Conservation (phyloP, 2,329 filamentous ascomycete genomes). For the Aspergillus hiratsukae region DNA sequence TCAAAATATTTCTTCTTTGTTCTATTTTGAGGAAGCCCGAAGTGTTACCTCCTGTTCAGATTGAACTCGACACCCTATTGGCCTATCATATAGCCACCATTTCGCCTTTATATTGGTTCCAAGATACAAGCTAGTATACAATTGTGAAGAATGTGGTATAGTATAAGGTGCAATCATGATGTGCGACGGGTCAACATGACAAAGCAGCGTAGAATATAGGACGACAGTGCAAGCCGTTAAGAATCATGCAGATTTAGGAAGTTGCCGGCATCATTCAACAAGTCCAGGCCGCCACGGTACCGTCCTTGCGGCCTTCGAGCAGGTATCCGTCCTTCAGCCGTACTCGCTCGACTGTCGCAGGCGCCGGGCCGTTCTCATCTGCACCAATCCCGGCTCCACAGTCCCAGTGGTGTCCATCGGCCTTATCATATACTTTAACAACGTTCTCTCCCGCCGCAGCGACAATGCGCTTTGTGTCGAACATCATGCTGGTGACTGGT, state of each 20-base stretch:
- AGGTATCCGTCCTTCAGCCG: constrained; percentile 91
- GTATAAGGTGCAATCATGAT: not conserved
- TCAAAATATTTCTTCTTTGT: not conserved
- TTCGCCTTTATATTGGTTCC: constrained; percentile 1
- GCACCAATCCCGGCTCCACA: constrained; percentile 74
- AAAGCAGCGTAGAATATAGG: not conserved
- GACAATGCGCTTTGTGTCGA: constrained; percentile 84
- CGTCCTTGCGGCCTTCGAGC: constrained; percentile 82
- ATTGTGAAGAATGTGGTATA: not conserved
- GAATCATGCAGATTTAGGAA: not conserved
- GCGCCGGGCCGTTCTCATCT: constrained; percentile 61
- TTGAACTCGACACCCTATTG: not conserved
- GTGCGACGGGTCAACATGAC: not conserved
- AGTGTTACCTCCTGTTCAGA: not conserved
- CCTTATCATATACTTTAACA: constrained; percentile 97
- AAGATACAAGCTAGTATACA: constrained; percentile 1
- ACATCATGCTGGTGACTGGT: constrained; percentile 94
- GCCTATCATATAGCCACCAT: not conserved
- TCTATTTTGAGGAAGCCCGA: not conserved
- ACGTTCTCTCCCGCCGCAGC: constrained; percentile 87
- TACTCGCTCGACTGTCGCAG: constrained; percentile 74
- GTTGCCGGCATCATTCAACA: constrained; percentile 45
- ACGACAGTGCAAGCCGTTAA: not conserved
- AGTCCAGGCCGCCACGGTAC: constrained; percentile 85
- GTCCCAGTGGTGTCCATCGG: constrained; percentile 93